These are phyloP conservation scores for Dioscorea alata DNA, from an alignment of 106 monocot genomes.

Conservation along the genomic window DNA sequence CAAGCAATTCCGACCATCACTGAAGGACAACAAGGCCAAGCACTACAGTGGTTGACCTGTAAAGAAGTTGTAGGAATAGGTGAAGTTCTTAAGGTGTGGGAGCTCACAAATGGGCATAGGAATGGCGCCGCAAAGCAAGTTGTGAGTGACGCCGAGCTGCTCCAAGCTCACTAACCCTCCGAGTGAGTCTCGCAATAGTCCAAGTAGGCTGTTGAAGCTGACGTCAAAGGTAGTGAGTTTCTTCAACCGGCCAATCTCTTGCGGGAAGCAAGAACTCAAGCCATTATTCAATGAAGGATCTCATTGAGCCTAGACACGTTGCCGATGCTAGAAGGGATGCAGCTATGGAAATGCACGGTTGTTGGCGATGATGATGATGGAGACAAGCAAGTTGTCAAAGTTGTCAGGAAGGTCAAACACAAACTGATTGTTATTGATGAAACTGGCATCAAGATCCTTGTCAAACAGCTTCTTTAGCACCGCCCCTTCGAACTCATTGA, in stretches of 20 bases:
- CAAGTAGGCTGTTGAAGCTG: constrained; percentile 64
- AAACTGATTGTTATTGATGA: constrained; percentile 63
- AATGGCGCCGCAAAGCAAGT: constrained; percentile 42
- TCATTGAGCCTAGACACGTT: constrained; percentile 80
- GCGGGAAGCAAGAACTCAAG: constrained; percentile 61
- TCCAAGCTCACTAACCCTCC: constrained; percentile 32
- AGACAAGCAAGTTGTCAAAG: constrained; percentile 77
- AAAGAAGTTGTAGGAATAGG: constrained; percentile 70
- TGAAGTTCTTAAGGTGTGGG: constrained; percentile 50
- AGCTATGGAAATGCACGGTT: constrained; percentile 79
- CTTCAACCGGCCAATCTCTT: constrained; percentile 47
- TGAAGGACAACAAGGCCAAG: constrained; percentile 18
- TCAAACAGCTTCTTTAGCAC: constrained; percentile 40
- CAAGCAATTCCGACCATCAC: constrained; percentile 53
- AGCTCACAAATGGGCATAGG: constrained; percentile 42
- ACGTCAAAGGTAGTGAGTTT: constrained; percentile 69
- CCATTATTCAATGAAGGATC: constrained; percentile 74
- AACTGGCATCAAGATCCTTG: constrained; percentile 45
- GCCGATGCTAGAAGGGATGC: constrained; percentile 76
- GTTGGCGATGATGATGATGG: constrained; percentile 75
- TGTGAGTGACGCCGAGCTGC: constrained; percentile 62
- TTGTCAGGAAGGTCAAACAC: constrained; percentile 51
- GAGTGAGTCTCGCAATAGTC: constrained; percentile 37
- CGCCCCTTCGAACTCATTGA: constrained; percentile 75
- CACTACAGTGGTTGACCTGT: constrained; percentile 53